Evolutionary conservation across 73 alveolate species (phyloP).

Genomic region (Paramecium pentaurelia): DNA sequence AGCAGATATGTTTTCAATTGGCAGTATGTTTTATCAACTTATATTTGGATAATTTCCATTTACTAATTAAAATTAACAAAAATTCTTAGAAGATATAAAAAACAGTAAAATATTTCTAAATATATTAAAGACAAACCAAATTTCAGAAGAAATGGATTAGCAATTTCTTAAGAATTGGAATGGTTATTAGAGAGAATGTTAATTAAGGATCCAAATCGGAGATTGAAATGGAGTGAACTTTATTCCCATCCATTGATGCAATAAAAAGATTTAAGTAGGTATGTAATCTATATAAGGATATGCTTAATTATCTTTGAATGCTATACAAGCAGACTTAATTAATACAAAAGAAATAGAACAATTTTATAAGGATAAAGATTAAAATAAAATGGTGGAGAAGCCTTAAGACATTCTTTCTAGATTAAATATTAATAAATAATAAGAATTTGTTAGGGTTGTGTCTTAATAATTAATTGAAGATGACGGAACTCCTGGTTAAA

Average conservation of each 20-base stretch:
- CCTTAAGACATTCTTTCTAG: background rate
- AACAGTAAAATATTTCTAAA: background rate
- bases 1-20: constrained; percentile 40
- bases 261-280: background rate
- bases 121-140: background rate
- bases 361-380: background rate
- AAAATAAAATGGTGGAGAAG: background rate
- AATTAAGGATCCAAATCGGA: background rate
- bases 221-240: constrained; percentile 1
- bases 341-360: background rate
- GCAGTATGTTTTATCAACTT: background rate
- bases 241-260: background rate
- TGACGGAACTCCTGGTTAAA: background rate
- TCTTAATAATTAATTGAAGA: background rate
- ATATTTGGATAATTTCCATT: background rate
- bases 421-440: background rate
- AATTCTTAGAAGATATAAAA: background rate
- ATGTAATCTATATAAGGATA: background rate
- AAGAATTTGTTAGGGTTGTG: background rate
- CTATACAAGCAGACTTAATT: background rate
- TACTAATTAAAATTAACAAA: background rate
- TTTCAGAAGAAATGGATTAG: background rate
- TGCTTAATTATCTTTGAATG: background rate
- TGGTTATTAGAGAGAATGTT: background rate
- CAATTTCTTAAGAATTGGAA: background rate